Conservation (phyloP, 2,329 filamentous ascomycete species). For the Shiraia bambusicola region DNA sequence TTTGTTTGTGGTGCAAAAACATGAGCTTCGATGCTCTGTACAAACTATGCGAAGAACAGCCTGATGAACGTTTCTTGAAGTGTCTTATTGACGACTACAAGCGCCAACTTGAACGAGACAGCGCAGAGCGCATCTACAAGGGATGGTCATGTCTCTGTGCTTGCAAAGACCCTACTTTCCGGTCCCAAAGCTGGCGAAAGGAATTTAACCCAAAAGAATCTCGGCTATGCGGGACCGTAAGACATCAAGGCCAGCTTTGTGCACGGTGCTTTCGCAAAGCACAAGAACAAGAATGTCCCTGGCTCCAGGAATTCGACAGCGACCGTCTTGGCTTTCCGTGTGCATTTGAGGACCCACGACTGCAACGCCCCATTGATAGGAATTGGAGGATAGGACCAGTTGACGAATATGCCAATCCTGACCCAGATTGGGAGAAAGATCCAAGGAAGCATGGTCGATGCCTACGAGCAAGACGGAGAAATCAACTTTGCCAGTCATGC, state of each 20-base stretch:
- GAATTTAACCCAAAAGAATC: slow-evolving; percentile 24
- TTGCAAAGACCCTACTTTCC: slow-evolving; percentile 24
- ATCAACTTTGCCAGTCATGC: slow-evolving; percentile 27
- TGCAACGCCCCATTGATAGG: slow-evolving; percentile 15
- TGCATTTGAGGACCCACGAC: slow-evolving; percentile 19
- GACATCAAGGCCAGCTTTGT: slow-evolving; percentile 25
- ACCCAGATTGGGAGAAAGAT: slow-evolving; percentile 29
- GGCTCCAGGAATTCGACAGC: slow-evolving; percentile 25
- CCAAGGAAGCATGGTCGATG: slow-evolving; percentile 21
- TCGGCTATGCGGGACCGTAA: slow-evolving; percentile 22
- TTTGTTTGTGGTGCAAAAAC: slow-evolving; percentile 30
- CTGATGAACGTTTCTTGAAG: slow-evolving; percentile 13
- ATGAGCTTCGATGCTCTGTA: slow-evolving; percentile 27
- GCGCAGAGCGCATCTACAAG: slow-evolving; percentile 20
- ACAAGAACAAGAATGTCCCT: slow-evolving; percentile 19
- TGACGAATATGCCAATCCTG: slow-evolving; percentile 17
- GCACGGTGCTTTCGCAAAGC: slow-evolving; percentile 22
- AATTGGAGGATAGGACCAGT: slow-evolving; percentile 25
- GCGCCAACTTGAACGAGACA: slow-evolving; percentile 22
- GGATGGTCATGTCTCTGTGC: slow-evolving; percentile 24
- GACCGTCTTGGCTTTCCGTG: slow-evolving; percentile 27
- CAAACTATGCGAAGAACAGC: slow-evolving; percentile 12
- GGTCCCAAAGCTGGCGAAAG: slow-evolving; percentile 20
- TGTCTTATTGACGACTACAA: slow-evolving; percentile 19
- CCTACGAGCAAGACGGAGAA: slow-evolving; percentile 15